Percentiles rank a stretch among this genome's conserved stretches.
Evolutionary conservation across 257 asterid species (phyloP).

Genomic region (Solanum tarapatanum): DNA sequence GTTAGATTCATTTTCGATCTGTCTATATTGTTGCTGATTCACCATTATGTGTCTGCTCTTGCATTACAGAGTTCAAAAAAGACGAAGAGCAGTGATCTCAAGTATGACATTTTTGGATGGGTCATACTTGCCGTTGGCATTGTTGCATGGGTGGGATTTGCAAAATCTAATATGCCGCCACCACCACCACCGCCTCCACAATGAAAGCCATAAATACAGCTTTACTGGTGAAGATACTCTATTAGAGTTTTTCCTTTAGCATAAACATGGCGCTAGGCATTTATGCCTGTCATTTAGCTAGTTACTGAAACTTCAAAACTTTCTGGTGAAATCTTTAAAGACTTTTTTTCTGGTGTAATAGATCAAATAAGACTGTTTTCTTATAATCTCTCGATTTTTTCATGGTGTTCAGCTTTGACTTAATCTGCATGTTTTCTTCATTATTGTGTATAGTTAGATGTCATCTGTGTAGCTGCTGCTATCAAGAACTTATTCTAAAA

Average conservation of each 20-base stretch:
- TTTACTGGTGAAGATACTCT: neutral
- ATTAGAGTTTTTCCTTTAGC: neutral
- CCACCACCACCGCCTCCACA: constrained; percentile 30
- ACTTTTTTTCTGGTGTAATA: neutral
- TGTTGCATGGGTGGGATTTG: constrained; percentile 56
- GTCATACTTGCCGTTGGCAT: constrained; percentile 57
- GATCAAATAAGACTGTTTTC: neutral
- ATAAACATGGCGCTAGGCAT: neutral
- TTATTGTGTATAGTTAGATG: neutral
- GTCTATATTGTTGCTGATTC: neutral
- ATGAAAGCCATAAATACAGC: constrained; percentile 9
- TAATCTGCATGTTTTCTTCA: neutral
- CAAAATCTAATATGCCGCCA: constrained; percentile 35
- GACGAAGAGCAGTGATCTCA: constrained; percentile 52
- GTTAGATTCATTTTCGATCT: neutral
- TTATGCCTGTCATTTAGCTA: neutral
- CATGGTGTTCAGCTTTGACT: neutral
- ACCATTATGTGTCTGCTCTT: neutral
- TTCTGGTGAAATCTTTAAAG: neutral
- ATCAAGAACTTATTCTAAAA: neutral
- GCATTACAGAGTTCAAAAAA: constrained; percentile 30
- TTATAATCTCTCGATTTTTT: neutral
- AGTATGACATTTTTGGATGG: constrained; percentile 60
- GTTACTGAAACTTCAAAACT: neutral
- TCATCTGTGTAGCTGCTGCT: neutral